Evolutionary conservation across 257 asterid genomes (phyloP).

Genomic region (Jaltomata sinuosa): DNA sequence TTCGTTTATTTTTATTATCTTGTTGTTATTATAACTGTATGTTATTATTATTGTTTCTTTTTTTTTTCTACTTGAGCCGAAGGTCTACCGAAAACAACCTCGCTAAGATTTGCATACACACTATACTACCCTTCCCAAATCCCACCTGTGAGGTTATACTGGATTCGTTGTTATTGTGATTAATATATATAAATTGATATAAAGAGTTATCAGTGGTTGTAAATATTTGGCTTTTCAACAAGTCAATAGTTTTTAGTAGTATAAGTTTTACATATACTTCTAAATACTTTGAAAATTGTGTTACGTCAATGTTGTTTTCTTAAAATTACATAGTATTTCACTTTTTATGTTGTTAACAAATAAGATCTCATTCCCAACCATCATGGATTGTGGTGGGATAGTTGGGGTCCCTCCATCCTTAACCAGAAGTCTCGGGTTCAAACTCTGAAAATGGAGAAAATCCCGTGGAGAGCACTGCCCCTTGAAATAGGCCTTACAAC

Average conservation of each 20-base stretch:
- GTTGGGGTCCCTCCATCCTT: not conserved
- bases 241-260: not conserved
- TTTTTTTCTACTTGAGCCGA: not conserved
- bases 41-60: not conserved
- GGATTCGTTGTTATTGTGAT: no score
- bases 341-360: not conserved
- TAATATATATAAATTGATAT: no score
- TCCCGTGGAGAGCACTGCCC: no score
- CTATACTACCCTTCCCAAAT: no score
- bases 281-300: not conserved
- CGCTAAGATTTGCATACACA: no score
- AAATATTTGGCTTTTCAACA: not conserved
- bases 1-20: no score
- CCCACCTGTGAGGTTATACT: no score
- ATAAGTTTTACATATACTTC: not conserved
- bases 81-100: no score
- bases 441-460: not conserved
- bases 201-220: no score
- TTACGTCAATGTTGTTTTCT: not conserved
- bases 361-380: not conserved
- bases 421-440: fast-evolving
- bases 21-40: no score
- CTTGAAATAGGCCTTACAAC: no score
- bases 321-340: not conserved
- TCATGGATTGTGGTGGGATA: not conserved